These are phyloP conservation scores for Rhizopogon sp. DNA, from an alignment of 768 basidiomycete genomes.

Conservation along the genomic window DNA sequence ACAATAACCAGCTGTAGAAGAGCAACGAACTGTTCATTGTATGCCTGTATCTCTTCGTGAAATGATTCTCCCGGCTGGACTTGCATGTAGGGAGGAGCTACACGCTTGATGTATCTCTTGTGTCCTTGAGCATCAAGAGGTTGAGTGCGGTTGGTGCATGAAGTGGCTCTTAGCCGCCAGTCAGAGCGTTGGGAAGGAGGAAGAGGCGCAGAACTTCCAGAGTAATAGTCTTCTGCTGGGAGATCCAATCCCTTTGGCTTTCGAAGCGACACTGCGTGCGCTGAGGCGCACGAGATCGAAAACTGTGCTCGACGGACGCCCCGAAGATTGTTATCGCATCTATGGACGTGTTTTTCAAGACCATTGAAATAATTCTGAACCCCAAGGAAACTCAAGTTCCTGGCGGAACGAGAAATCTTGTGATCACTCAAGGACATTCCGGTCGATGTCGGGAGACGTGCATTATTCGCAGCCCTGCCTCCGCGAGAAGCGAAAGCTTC, in stretches of 20 bases:
- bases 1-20: not conserved
- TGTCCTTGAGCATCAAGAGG: conserved; percentile 7
- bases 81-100: conserved; percentile 29
- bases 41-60: conserved; percentile 47
- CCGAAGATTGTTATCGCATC: not conserved
- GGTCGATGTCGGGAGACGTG: not conserved
- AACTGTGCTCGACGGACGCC: conserved; percentile 6
- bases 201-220: conserved; percentile 22
- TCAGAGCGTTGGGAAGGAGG: conserved; percentile 41
- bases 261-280: conserved; percentile 2
- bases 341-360: conserved; percentile 7
- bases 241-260: conserved; percentile 16
- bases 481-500: not conserved
- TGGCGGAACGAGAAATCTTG: not conserved
- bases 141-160: conserved; percentile 27
- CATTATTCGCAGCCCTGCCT: not conserved
- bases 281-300: conserved; percentile 11
- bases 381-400: conserved; percentile 24
- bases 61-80: conserved; percentile 36
- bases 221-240: conserved; percentile 24
- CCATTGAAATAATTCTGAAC: conserved; percentile 24
- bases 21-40: conserved; percentile 45
- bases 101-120: conserved; percentile 31
- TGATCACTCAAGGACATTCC: not conserved
- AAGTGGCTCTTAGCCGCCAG: conserved; percentile 55